Percentiles rank a stretch among this genome's conserved stretches.
phyloP scores from a whole-genome alignment of 371 early-diverging fungal genomes.

The Mortierella polycephala region DNA sequence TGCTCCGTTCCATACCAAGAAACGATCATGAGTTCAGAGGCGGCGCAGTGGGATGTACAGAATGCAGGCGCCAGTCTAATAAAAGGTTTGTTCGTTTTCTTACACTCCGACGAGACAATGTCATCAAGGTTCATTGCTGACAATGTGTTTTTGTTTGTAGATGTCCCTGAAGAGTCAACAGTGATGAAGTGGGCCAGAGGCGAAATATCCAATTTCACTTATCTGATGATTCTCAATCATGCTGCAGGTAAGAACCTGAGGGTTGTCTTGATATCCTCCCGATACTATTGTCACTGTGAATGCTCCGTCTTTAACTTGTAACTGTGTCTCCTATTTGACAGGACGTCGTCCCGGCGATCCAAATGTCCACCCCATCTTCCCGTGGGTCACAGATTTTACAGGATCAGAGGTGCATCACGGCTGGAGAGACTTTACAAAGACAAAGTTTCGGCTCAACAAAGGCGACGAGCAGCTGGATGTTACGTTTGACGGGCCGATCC shows the following conservation, averaged over 20 bases:
- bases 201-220: constrained; percentile 84
- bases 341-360: constrained; percentile 75
- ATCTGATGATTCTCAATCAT: constrained; percentile 85
- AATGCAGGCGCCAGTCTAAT: constrained; percentile 5
- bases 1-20: constrained; percentile 54
- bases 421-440: constrained; percentile 74
- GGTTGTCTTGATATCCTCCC: neutral
- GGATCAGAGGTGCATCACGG: constrained; percentile 63
- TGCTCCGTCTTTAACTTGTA: neutral
- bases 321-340: constrained; percentile 11
- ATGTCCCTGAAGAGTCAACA: constrained; percentile 63
- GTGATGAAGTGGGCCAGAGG: constrained; percentile 78
- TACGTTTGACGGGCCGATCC: constrained; percentile 74
- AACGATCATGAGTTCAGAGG: neutral
- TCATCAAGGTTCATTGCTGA: too few relatives aligned
- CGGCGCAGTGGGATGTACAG: neutral
- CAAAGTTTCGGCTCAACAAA: constrained; percentile 78
- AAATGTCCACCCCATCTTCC: constrained; percentile 78
- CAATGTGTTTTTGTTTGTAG: constrained; percentile 29
- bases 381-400: constrained; percentile 79
- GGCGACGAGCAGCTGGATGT: constrained; percentile 81
- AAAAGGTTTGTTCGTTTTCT: constrained; percentile 22
- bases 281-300: neutral
- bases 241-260: constrained; percentile 66
- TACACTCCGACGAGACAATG: neutral